Base-by-base conservation (phyloP, 441 rosid species). In the Adansonia rubrostipa region DNA sequence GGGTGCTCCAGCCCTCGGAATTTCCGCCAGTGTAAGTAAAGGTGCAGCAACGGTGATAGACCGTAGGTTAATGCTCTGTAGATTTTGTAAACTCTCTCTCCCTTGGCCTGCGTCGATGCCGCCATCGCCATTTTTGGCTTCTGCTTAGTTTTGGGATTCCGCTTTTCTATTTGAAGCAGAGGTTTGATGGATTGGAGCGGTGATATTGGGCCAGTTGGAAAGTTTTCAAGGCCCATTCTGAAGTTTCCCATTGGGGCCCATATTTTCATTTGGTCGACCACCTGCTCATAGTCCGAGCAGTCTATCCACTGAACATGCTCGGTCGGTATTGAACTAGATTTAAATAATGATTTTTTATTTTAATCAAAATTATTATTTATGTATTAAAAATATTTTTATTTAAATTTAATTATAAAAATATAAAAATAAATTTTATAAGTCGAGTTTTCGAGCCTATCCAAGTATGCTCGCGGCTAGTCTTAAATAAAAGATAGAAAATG, bases 21-120 rank as follows among this genome's bases (percentile, higher is more conserved):
- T 11, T 80, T 81, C 22, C 97, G 98, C 97, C 92, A 89, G 42
- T 82, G 93, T 17, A 92, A 54, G 82, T 94, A 96, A 56, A 96
- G 88, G 84, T 83, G 84, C 42, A 92, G 33, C 53, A 92, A 80
- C 56, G 99, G 98, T 3, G 97, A 89, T 17, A 87, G 58, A 58
- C 89, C 84, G 83, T 78, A 83, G 75, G 88, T 91, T 60, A 96
- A 63, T 3, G 90, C 90, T 64, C 94, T 89, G 92, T 92, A 96
- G 13, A 91, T 24, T 67, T 82, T 87, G 93, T 90, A 93, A 0
- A 84, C 77, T 11, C 87, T 47, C 81, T 80, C 68, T 45, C 95
- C 96, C 64, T 72, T 81, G 58, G 75, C 57, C 67, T 74, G 28
- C 13, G 47, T 76, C 69, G 75, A 63, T 72, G 75, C 28, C n/a